A percentile compares a stretch with the other conserved stretches of the same genome.
phyloP scores from a whole-genome alignment of 805 yeast species.

The Ogataea pignaliae region DNA sequence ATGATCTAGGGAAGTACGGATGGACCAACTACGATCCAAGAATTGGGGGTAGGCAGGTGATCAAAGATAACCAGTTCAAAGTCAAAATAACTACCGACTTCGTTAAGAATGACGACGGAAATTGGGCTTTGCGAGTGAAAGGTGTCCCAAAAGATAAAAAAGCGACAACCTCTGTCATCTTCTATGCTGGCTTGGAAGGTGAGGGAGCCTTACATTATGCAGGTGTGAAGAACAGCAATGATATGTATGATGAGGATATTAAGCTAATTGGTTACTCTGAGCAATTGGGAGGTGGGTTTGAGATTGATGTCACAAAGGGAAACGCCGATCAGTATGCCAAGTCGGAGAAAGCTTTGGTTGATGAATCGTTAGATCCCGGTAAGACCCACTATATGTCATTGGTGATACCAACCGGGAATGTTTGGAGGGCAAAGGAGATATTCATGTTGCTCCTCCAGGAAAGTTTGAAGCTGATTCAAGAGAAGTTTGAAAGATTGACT shows the following conservation, averaged over 20 bases:
- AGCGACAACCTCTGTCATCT: constrained; percentile 59
- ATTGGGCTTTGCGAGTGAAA: constrained; percentile 75
- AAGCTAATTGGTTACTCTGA: constrained; percentile 49
- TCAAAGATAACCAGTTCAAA: constrained; percentile 62
- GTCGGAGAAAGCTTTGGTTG: constrained; percentile 19
- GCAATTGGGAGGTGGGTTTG: constrained; percentile 63
- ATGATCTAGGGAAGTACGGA: constrained; percentile 67
- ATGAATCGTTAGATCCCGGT: constrained; percentile 50
- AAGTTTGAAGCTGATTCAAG: constrained; percentile 46
- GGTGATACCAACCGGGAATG: constrained; percentile 62
- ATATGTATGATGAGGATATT: constrained; percentile 34
- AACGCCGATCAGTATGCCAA: constrained; percentile 40
- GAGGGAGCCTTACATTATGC: constrained; percentile 41
- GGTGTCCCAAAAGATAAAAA: constrained; percentile 56
- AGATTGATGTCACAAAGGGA: constrained; percentile 54
- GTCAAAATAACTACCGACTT: constrained; percentile 66
- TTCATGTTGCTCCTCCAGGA: constrained; percentile 68
- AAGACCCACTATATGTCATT: constrained; percentile 64
- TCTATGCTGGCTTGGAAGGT: constrained; percentile 77
- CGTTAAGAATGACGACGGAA: constrained; percentile 68
- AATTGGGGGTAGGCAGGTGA: constrained; percentile 74
- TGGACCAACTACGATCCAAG: constrained; percentile 91
- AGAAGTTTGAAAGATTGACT: constrained; percentile 19
- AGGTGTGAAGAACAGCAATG: constrained; percentile 28
- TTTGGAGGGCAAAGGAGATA: constrained; percentile 78